Conservation (phyloP, 176 grass and related monocot genomes). For the Rhynchospora breviuscula region DNA sequence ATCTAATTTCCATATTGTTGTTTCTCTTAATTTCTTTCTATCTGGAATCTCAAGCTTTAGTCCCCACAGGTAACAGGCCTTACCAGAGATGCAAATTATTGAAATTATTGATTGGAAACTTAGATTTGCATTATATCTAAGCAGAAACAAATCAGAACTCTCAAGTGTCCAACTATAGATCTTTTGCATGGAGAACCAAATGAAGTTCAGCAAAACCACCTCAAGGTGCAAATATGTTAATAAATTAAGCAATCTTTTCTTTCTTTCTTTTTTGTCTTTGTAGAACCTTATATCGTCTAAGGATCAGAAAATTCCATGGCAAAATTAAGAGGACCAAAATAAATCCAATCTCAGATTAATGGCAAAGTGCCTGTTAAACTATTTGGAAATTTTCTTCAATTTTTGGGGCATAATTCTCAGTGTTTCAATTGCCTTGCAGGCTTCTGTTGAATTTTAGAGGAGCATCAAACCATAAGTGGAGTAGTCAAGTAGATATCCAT, state of each 20-base stretch:
- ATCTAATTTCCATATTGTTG: neutral
- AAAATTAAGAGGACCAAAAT: neutral
- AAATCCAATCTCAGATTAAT: neutral
- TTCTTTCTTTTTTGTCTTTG: neutral
- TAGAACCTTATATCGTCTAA: neutral
- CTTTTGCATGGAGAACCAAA: neutral
- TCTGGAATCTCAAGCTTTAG: neutral
- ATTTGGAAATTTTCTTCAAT: neutral
- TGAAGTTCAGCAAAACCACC: neutral
- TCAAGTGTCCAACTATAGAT: neutral
- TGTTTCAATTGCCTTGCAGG: neutral
- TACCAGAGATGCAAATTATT: neutral
- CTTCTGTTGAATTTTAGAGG: neutral
- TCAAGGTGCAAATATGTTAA: neutral
- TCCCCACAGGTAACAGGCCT: neutral
- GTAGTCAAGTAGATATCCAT: neutral
- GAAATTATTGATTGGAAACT: neutral
- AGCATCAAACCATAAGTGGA: neutral
- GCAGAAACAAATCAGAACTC: neutral
- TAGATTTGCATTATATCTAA: neutral
- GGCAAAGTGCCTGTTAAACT: neutral
- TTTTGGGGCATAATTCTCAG: slow-evolving; percentile 10
- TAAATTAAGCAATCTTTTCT: neutral
- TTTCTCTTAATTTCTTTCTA: neutral
- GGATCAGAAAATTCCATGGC: neutral